Base-by-base conservation (phyloP, 1,284 basidiomycete species). In the Ustilago shanxiensis region DNA sequence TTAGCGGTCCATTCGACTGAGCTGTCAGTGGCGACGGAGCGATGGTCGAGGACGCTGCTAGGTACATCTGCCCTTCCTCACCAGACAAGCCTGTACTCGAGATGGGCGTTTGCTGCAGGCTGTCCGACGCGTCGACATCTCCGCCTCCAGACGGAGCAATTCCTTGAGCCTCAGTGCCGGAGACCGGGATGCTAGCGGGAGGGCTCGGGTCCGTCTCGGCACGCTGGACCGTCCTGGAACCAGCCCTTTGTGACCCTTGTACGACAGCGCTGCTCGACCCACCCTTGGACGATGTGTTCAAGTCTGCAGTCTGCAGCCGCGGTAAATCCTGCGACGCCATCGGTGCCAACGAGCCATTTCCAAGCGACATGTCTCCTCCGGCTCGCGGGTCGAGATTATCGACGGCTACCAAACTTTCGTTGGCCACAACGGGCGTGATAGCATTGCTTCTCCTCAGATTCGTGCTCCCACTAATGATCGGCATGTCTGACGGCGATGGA, bases 401-500 rank as follows among this genome's bases (percentile, higher is more conserved):
- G 1, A 28, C 37, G 39, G 45, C 35, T 41, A 57, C 49, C 0
- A 61, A 18, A 6, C 49, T 44, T 20, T 66, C 69, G 49, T 45
- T 58, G 20, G 28, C 60, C 11, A 28, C 60, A 13, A 65, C 69
- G 5, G 74, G 66, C 47, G 61, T 69, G 60, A 79, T 72, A 16
- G 77, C 77, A 41, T 79, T 79, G 60, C 69, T 79, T 16, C 77
- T 49, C 45, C 73, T 79, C 50, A 79, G 51, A 45, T 52, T 68
- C 6, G 64, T 59, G 31, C 41, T 49, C 1, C 72, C 74, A 5
- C 59, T 51, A 35, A 70, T 62, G n/a, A 77, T 68, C 41, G 69
- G 69, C 26, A 68, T 49, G 39, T 74, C 66, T 16, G 65, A 64
- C 10, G 66, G 59, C 9, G 68, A 66, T n/a, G 77, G 63, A 9